Base-by-base conservation (phyloP, 2,329 filamentous ascomycete genomes). In the Diaporthe citrichinensis region DNA sequence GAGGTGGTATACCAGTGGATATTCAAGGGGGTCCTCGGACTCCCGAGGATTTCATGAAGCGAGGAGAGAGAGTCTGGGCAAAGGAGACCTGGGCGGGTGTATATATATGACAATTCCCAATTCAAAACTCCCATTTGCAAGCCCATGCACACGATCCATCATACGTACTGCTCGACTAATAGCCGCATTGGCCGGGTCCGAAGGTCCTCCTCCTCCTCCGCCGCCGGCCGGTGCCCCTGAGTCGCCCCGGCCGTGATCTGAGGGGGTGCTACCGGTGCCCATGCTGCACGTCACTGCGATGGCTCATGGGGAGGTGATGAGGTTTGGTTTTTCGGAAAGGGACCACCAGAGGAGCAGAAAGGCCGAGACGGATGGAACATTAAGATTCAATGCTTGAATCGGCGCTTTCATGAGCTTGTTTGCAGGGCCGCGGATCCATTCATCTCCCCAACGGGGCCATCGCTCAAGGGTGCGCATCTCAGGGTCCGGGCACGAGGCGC, bases 81-180 rank as follows among this genome's bases (percentile, higher is more conserved):
- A 15, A 49, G 39, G 44, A 28, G 44, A 20, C 28, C 12, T 7
- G 46, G n/a, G 23, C 31, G 65, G 20, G 44, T n/a, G 65, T 12
- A 20, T 34, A 34, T 41, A 25, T 34, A 28, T 15, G 41, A 44
- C 46, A 20, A 51, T 46, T 10, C 20, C 31, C 46, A n/a, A 34
- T 25, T 14, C 39, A 62, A 44, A 62, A 65, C 15, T 3, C 36
- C 58, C n/a, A 20, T 25, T 28, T 2, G 4, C n/a, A 44, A 62
- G n/a, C 17, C 7, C 2, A 23, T 44, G 25, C 25, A n/a, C 23
- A 31, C 12, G 31, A 36, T 36, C 17, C 3, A 25, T 28, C 23
- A 31, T 36, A 59, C 77, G 53, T 75, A 78, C 77, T 34, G 77
- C 77, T 67, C 77, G 76, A 41, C 75, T 74, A 14, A 77, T 75